phyloP scores from a whole-genome alignment of 2,329 filamentous ascomycete species.

The Diaporthe longicolla region DNA sequence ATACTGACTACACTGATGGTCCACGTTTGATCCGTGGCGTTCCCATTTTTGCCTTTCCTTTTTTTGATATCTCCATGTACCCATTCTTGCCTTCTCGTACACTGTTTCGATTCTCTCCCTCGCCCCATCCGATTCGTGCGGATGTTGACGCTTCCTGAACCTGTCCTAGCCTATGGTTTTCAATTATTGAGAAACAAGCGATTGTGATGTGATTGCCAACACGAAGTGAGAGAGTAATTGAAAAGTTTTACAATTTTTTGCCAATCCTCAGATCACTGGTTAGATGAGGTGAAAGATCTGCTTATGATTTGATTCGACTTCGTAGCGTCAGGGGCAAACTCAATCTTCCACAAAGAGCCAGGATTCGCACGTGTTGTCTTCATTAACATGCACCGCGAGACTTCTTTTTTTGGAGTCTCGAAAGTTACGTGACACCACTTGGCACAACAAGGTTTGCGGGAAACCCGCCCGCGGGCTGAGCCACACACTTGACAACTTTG shows the following conservation, averaged over 20 bases:
- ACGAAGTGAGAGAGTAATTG: neutral
- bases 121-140: neutral
- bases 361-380: neutral
- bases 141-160: neutral
- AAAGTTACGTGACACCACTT: neutral
- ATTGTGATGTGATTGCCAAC: neutral
- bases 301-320: neutral
- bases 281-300: neutral
- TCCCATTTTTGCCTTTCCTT: too few relatives aligned
- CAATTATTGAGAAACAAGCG: too few relatives aligned
- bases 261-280: neutral
- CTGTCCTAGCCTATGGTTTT: neutral
- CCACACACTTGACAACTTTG: too few relatives aligned
- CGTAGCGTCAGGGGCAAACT: neutral
- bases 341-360: neutral
- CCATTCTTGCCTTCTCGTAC: neutral
- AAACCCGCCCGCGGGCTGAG: too few relatives aligned
- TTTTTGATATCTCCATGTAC: neutral
- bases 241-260: neutral
- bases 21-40: neutral
- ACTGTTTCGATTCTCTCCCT: neutral
- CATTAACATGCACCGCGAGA: neutral
- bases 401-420: neutral
- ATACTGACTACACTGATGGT: too few relatives aligned
- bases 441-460: neutral